Evolutionary conservation across 768 basidiomycete species (phyloP).

Genomic region (Multifurca ochricompacta): DNA sequence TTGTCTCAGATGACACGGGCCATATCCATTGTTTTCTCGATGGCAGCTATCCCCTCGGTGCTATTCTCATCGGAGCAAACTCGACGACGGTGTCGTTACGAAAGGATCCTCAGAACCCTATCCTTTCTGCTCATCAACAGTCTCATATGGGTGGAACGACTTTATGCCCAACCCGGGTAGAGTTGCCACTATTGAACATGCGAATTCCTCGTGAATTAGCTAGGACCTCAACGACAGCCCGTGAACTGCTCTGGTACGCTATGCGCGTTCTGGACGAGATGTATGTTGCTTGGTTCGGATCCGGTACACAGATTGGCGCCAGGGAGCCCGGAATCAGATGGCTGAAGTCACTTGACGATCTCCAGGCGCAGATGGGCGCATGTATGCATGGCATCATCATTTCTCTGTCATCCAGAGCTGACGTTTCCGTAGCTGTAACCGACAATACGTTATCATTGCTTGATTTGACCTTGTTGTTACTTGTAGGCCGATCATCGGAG

Average conservation of each 20-base stretch:
- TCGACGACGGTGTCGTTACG: conserved; percentile 29
- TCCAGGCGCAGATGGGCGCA: conserved; percentile 48
- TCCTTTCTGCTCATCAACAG: conserved; percentile 44
- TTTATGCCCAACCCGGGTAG: conserved; percentile 40
- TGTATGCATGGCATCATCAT: conserved; percentile 40
- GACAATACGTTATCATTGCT: conserved; percentile 57
- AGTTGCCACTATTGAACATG: conserved; percentile 50
- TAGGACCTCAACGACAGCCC: conserved; percentile 55
- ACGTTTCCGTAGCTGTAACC: conserved; percentile 24
- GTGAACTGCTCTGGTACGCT: conserved; percentile 65
- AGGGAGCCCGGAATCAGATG: conserved; percentile 67
- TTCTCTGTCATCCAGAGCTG: conserved; percentile 26
- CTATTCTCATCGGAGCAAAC: conserved; percentile 33
- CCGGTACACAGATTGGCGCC: conserved; percentile 56
- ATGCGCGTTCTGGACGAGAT: conserved; percentile 68
- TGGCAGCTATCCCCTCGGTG: conserved; percentile 66
- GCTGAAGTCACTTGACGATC: conserved; percentile 52
- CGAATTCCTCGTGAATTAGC: conserved; percentile 62
- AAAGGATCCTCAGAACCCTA: conserved; percentile 40
- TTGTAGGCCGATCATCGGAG: conserved; percentile 66
- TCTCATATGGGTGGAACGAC: conserved; percentile 25
- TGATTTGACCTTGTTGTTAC: conserved; percentile 63
- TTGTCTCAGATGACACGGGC: conserved; percentile 51
- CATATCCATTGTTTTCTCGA: conserved; percentile 61
- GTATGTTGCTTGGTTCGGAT: conserved; percentile 65